Base-by-base conservation (phyloP, 2,329 filamentous ascomycete genomes). In the Dendrostoma leiphaemia region DNA sequence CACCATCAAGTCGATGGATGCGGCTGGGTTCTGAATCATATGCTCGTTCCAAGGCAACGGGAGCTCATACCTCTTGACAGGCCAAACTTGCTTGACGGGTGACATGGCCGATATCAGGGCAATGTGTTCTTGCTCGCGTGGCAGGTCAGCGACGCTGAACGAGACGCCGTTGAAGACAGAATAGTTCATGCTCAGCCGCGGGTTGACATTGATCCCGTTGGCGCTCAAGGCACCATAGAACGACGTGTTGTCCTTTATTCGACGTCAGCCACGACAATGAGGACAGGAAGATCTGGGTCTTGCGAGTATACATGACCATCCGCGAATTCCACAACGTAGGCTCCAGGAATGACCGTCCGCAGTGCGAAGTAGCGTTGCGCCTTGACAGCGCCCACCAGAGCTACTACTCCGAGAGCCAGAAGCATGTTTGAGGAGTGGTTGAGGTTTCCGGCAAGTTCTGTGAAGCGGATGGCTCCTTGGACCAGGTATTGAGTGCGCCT, bases 31-130 rank as follows among this genome's bases (percentile, higher is more conserved):
- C 4, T 10, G 12, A 24, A 32, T n/a, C 21, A 23, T 19, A 12
- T 28, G 19, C 21, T 13, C 12, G 10, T 34, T 45, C 21, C 48
- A 32, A 8, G 35, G 4, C 13, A 60, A 51, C 12, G 40, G 53
- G 9, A 56, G 17, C 9, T 54, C 47, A 29, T 61, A 57, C 32
- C 48, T 59, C 24, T 60, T 60, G 23, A 69, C 61, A 3, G 68
- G 67, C 66, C 66, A 71, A 12, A 68, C 52, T 6, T 54, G 58
- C 57, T 64, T 67, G 49, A 70, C 62, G 6, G 53, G 53, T 34
- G 61, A 45, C 41, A 64, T 50, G 29, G 52, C 59, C 35, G 61
- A 58, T 24, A 70, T 62, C 56, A 51, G 59, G 24, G 51, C 52
- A 17, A 59, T 52, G 9, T 48, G 45, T 3, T 53, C 53, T n/a